Evolutionary conservation across 2,329 filamentous ascomycete genomes (phyloP).

Genomic region (Phoma sp.): DNA sequence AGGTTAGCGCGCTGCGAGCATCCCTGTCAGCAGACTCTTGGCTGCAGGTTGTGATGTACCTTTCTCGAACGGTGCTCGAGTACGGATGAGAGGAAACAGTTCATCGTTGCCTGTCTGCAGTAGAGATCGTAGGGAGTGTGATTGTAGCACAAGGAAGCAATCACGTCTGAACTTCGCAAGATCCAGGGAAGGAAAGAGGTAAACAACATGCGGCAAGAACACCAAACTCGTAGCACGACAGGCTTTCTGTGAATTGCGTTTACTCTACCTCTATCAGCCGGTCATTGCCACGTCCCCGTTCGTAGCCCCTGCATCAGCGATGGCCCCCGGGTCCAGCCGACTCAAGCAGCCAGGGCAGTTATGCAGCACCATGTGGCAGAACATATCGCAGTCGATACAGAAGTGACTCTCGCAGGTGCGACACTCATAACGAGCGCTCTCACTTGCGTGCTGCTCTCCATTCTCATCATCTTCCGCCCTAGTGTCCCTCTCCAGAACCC

Average conservation of each 20-base stretch:
- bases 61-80: not conserved
- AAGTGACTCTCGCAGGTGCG: slow-evolving; percentile 88
- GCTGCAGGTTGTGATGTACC: not conserved
- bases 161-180: too few species aligned
- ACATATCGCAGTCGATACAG: slow-evolving; percentile 97
- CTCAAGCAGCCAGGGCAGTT: slow-evolving; percentile 91
- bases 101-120: too few species aligned
- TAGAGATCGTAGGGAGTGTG: too few species aligned
- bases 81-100: too few species aligned
- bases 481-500: slow-evolving; percentile 2
- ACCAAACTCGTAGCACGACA: too few species aligned
- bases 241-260: not conserved
- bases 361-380: slow-evolving; percentile 90
- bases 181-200: not conserved
- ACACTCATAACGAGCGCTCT: slow-evolving; percentile 88
- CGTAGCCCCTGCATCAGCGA: slow-evolving; percentile 9
- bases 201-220: not conserved
- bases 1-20: not conserved
- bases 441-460: slow-evolving; percentile 63
- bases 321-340: slow-evolving; percentile 27
- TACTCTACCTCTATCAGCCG: slow-evolving; percentile 13
- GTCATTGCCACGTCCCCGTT: slow-evolving; percentile 42
- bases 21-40: not conserved
- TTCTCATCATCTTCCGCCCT: slow-evolving; percentile 33
- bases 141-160: too few species aligned